Conservation (phyloP, 1,284 basidiomycete species). For the Malassezia restricta region DNA sequence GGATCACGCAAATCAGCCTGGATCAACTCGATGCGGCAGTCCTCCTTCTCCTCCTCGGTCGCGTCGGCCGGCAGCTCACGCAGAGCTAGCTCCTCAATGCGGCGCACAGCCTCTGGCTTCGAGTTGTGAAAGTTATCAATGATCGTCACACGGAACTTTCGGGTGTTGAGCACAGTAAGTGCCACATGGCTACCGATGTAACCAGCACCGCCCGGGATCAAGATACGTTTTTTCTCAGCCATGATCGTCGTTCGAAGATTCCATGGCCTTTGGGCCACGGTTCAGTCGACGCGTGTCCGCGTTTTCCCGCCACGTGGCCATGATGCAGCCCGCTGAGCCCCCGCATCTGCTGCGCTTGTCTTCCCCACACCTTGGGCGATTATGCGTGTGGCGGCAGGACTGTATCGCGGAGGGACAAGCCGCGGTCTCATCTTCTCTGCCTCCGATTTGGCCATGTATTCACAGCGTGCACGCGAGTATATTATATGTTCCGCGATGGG, state of each 20-base stretch:
- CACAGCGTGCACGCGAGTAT: constrained; percentile 46
- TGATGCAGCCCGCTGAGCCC: neutral
- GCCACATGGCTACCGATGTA: constrained; percentile 76
- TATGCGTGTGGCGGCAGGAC: constrained; percentile 14
- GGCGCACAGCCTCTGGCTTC: constrained; percentile 59
- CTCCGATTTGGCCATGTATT: constrained; percentile 35
- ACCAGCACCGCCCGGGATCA: constrained; percentile 45
- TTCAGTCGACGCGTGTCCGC: neutral
- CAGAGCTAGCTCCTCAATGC: constrained; percentile 66
- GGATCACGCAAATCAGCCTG: constrained; percentile 38
- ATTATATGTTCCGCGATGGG: constrained; percentile 63
- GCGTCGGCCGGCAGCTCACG: constrained; percentile 57
- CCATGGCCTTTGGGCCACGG: neutral
- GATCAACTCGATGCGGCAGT: constrained; percentile 60
- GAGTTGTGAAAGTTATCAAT: constrained; percentile 65
- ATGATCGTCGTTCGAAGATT: neutral
- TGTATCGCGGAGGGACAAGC: constrained; percentile 60
- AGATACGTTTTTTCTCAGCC: constrained; percentile 30
- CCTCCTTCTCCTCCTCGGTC: constrained; percentile 56
- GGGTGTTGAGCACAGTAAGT: constrained; percentile 69
- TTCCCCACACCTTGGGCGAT: neutral
- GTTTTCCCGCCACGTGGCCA: too few species aligned
- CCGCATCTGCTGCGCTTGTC: neutral
- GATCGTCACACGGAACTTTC: constrained; percentile 64
- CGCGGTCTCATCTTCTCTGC: constrained; percentile 64